Evolutionary conservation across 2,329 filamentous ascomycete species (phyloP), one percentile per base, ranked within the genome.

Genomic region (Fusarium sp.): DNA sequence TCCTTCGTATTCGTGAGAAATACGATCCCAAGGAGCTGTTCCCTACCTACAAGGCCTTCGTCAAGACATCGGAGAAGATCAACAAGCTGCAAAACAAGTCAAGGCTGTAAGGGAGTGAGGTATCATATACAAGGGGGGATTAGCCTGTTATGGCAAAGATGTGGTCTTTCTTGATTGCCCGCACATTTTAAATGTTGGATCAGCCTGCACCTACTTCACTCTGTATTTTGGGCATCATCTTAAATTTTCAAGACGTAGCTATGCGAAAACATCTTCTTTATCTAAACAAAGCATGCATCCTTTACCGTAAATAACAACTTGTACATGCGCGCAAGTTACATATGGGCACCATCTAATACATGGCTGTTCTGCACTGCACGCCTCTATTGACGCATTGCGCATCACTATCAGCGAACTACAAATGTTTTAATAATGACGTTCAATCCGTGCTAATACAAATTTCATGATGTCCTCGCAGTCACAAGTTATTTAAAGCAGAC

Each of bases 61-160:
- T 54, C n/a, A 54, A 44, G 37, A 54, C 50, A 7, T 54, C 50
- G 7, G 37, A 54, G 37, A 54, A 54, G 50, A 54, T 54, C 15
- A 54, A 54, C n/a, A 44, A 44, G 18, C 11, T 54, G 17, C 37
- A 54, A 32, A 54, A 18, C 8, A 54, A 54, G 37, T 54, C 50
- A 32, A 32, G 50, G 10, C 37, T 54, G n/a, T 44, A 14, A 8
- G 5, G n/a, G 6, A n/a, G 4, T 42, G 15, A 32, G 17, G 9
- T 17, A 42, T 6, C 17, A 18, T 42, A 8, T 41, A 40, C 18
- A 41, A 7, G 6, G 38, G 38, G 18, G 9, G 18, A 13, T 11
- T 17, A 23, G 37, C 11, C 6, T 42, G 6, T 32, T 30, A 1
- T 2, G 17, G 27, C 27, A n/a, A 38, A 27, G 2, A 1, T 27